Conservation (phyloP, 2,329 filamentous ascomycete species). For the Sarocladium strictum region DNA sequence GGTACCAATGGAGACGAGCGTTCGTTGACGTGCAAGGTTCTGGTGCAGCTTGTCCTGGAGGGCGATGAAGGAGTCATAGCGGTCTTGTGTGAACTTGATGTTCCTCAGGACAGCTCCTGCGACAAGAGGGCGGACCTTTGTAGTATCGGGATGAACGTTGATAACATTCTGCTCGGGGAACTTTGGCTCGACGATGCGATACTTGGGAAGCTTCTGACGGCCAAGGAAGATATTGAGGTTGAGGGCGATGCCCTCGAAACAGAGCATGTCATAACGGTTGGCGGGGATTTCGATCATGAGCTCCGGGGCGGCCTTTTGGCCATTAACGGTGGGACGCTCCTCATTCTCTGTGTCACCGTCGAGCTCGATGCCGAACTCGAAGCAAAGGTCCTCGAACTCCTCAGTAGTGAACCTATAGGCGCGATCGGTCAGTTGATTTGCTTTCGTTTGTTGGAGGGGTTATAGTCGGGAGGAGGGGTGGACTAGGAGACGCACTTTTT, state of each 20-base stretch:
- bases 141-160: slow-evolving; percentile 69
- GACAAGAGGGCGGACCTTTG: slow-evolving; percentile 77
- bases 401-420: slow-evolving; percentile 71
- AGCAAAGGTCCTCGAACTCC: slow-evolving; percentile 95
- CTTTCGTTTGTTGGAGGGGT: slow-evolving; percentile 13
- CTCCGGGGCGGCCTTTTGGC: slow-evolving; percentile 80
- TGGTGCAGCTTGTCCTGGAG: slow-evolving; percentile 97
- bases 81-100: slow-evolving; percentile 83
- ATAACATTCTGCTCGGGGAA: slow-evolving; percentile 73
- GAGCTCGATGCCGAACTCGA: slow-evolving; percentile 96
- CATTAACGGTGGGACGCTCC: slow-evolving; percentile 67
- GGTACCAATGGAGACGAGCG: slow-evolving; percentile 93
- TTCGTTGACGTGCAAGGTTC: slow-evolving; percentile 88
- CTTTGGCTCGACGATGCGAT: slow-evolving; percentile 65
- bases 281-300: slow-evolving; percentile 98
- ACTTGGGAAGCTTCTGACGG: slow-evolving; percentile 70
- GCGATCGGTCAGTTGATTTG: slow-evolving; percentile 13
- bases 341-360: slow-evolving; percentile 87
- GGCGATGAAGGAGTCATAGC: slow-evolving; percentile 95
- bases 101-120: slow-evolving; percentile 85
- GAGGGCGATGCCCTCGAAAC: slow-evolving; percentile 92
- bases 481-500: slow-evolving; percentile 53
- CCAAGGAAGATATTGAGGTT: slow-evolving; percentile 94
- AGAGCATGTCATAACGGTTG: slow-evolving; percentile 92
- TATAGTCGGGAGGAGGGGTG: slow-evolving; percentile 11